Base-by-base conservation (phyloP, 305 asterid genomes). In the Fraxinus greggii region DNA sequence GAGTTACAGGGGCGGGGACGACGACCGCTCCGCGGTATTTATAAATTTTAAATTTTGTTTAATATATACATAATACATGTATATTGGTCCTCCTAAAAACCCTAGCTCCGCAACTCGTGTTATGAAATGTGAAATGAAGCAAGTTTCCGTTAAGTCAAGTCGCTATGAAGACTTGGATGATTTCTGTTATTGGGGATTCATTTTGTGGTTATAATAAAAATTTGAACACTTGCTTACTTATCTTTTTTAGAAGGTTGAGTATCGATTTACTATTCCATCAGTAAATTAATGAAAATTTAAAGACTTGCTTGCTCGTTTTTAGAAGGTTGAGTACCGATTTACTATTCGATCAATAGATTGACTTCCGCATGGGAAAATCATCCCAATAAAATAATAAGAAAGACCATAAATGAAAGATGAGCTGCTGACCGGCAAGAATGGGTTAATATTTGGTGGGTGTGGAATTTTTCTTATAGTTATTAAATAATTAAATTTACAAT, bases 371-470 rank as follows among this genome's bases (percentile, higher is more conserved):
- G 5, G 17, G 7, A 10, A 17, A 63, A 23, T 61, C 5, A 23
- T 23, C 31, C 72, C 33, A 8, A 63, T 63, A 63, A 63, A 63
- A 63, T 63, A 63, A 59, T 24, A 8, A 67, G 80, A 84, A 69
- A 67, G 24, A 32, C 69, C 36, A 78, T 80, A 10, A 9, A 40
- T 40, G 28, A 54, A 72, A 54, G 85, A 69, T 83, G 73, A 80
- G 85, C 72, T 86, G 88, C 79, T 75, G 84, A 79, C 65, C 31
- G 65, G 83, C 63, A 67, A 72, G 78, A 70, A 74, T 76, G 85
- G 87, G 26, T 38, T 24, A 51, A 51, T 36, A 51, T 51, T 76
- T 75, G 77, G 83, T 75, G 51, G 87, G 83, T 77, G 54, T 72
- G 51, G 86, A 76, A 38, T 48, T 51, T 28, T 82, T 72, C 28